phyloP scores from a whole-genome alignment of 495 filamentous ascomycete genomes.

The Neurospora sp. region DNA sequence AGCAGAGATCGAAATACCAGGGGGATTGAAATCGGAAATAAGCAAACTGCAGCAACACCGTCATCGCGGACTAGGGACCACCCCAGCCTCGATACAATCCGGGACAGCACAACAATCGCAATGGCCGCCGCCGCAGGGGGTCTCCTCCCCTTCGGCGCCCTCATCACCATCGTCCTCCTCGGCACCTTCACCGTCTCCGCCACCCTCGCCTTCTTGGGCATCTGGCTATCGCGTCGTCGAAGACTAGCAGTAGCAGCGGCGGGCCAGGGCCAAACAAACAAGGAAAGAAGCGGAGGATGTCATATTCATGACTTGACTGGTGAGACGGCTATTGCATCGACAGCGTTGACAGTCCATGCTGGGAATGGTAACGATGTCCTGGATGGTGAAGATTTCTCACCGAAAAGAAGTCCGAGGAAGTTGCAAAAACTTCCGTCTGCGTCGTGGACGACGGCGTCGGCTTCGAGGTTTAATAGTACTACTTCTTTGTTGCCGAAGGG shows the following conservation, averaged over 20 bases:
- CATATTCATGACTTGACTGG: not conserved
- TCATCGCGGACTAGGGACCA: not conserved
- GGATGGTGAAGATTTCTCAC: not conserved
- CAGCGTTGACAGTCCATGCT: not conserved
- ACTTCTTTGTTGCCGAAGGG: not conserved
- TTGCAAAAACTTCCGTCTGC: not conserved
- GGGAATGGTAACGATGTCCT: not conserved
- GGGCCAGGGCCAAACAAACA: not conserved
- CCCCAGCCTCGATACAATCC: not conserved
- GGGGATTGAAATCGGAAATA: not conserved
- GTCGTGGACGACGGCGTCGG: not conserved
- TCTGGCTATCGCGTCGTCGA: slow-evolving; percentile 10
- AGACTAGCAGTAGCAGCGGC: not conserved
- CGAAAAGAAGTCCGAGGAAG: not conserved
- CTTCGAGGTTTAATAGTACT: slow-evolving; percentile 4
- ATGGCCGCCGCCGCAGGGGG: not conserved
- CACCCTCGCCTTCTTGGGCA: slow-evolving; percentile 2
- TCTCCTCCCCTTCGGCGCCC: slow-evolving; percentile 2
- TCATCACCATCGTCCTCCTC: slow-evolving; percentile 9
- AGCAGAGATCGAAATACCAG: not conserved
- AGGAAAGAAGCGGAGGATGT: not conserved
- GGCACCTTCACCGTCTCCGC: slow-evolving; percentile 4
- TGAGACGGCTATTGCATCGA: not conserved
- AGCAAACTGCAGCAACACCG: not conserved
- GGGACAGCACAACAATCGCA: not conserved